phyloP scores from a whole-genome alignment of 305 asterid species.

The Fraxinus ornus region DNA sequence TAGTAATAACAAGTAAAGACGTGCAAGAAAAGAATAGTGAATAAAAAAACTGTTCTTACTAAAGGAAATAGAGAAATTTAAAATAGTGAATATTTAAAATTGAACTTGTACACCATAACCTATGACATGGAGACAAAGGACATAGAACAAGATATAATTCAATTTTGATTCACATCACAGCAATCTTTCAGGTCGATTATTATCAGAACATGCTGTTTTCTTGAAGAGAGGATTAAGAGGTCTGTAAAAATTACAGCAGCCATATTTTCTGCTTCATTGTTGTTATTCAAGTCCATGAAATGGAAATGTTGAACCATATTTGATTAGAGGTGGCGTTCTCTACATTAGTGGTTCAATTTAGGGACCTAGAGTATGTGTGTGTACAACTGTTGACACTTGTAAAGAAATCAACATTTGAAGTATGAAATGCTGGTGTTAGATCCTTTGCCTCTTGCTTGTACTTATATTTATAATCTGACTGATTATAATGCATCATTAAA shows the following conservation, averaged over 20 bases:
- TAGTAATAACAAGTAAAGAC: constrained; percentile 15
- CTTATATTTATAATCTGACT: neutral
- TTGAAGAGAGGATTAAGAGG: neutral
- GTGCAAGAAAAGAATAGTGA: neutral
- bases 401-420: neutral
- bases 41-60: neutral
- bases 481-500: neutral
- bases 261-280: neutral
- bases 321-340: neutral
- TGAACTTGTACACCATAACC: constrained; percentile 4
- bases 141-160: neutral
- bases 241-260: neutral
- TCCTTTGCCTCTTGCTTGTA: neutral
- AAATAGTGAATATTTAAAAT: constrained; percentile 9
- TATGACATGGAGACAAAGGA: neutral
- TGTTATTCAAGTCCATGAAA: neutral
- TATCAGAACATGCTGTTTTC: constrained; percentile 12
- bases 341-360: neutral
- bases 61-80: neutral
- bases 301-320: neutral
- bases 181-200: neutral
- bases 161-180: neutral
- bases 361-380: neutral
- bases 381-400: neutral
- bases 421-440: neutral